A percentile compares a stretch with the other conserved stretches of the same genome.
These are phyloP conservation scores for Nemania sp. DNA, from an alignment of 2,329 filamentous ascomycete species.

Conservation along the genomic window DNA sequence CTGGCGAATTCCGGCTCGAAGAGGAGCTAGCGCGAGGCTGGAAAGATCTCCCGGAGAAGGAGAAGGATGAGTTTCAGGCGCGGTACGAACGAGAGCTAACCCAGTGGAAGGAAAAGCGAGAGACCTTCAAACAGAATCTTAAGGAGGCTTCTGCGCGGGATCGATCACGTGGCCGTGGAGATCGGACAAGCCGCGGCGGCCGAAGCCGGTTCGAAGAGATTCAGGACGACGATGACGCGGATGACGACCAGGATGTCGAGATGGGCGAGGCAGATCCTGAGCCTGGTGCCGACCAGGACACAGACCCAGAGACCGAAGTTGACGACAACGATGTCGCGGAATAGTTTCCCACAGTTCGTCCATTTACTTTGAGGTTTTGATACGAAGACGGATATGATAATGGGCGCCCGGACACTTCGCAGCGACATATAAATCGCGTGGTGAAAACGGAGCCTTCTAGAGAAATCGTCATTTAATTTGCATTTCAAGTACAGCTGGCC, in stretches of 20 bases:
- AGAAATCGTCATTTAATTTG: slow-evolving; percentile 14
- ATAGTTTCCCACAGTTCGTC: slow-evolving; percentile 25
- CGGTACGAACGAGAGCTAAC: slow-evolving; percentile 46
- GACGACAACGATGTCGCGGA: slow-evolving; percentile 38
- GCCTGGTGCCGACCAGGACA: slow-evolving; percentile 27
- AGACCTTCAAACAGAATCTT: slow-evolving; percentile 40
- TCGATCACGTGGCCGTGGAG: slow-evolving; percentile 33
- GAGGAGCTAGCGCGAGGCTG: slow-evolving; percentile 59
- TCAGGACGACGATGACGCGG: slow-evolving; percentile 37
- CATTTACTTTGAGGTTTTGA: too few relatives aligned
- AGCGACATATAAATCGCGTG: not conserved
- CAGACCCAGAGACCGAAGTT: slow-evolving; percentile 40
- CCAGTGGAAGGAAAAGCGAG: slow-evolving; percentile 50
- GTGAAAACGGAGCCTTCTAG: not conserved
- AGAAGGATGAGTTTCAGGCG: slow-evolving; percentile 54
- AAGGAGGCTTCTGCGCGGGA: slow-evolving; percentile 38
- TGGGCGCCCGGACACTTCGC: too few relatives aligned
- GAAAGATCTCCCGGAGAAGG: slow-evolving; percentile 54
- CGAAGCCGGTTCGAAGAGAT: slow-evolving; percentile 34
- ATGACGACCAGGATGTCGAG: slow-evolving; percentile 32
- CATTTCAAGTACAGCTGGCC: slow-evolving; percentile 8
- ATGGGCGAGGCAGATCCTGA: slow-evolving; percentile 26
- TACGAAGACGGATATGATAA: too few relatives aligned
- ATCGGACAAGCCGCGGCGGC: slow-evolving; percentile 24
- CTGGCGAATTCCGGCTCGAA: slow-evolving; percentile 49